Evolutionary conservation across 148 eudicot species (phyloP).

Genomic region (Amaranthus palmeri): DNA sequence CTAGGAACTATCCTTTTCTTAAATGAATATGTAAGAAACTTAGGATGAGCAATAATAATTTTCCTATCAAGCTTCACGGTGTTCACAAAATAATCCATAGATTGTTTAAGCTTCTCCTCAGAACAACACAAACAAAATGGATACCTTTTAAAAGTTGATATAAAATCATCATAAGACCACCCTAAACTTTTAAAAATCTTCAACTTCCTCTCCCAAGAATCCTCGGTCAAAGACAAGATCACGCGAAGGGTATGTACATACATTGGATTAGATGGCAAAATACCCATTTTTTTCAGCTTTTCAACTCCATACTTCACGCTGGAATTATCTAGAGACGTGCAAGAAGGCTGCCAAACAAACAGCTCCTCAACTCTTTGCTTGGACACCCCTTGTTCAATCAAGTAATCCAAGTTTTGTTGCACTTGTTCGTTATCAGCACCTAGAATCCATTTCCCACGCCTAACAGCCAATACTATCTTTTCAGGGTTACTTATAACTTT

Average conservation of each 20-base stretch:
- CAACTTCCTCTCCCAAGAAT: constrained; percentile 19
- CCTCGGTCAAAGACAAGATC: constrained; percentile 4
- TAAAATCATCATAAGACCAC: constrained; percentile 16
- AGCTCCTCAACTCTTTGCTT: constrained; percentile 1
- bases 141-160: not conserved
- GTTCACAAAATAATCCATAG: constrained; percentile 22
- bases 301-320: constrained; percentile 15
- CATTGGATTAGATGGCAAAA: constrained; percentile 6
- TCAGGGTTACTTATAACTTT: not conserved
- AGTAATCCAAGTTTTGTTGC: constrained; percentile 7
- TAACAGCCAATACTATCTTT: not conserved
- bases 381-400: constrained; percentile 16
- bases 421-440: not conserved
- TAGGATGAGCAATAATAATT: constrained; percentile 13
- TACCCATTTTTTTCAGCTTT: constrained; percentile 10
- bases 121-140: constrained; percentile 18
- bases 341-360: constrained; percentile 16
- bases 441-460: constrained; percentile 15
- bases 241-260: constrained; percentile 16
- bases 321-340: not conserved
- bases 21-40: constrained; percentile 9
- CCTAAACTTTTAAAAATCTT: constrained; percentile 17
- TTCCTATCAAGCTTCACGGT: constrained; percentile 15
- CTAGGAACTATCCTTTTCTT: constrained; percentile 18
- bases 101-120: constrained; percentile 21